Evolutionary conservation across 2,329 filamentous ascomycete species (phyloP), one percentile per base, ranked within the genome.

Genomic region (Stachybotrys chlorohalonatus): DNA sequence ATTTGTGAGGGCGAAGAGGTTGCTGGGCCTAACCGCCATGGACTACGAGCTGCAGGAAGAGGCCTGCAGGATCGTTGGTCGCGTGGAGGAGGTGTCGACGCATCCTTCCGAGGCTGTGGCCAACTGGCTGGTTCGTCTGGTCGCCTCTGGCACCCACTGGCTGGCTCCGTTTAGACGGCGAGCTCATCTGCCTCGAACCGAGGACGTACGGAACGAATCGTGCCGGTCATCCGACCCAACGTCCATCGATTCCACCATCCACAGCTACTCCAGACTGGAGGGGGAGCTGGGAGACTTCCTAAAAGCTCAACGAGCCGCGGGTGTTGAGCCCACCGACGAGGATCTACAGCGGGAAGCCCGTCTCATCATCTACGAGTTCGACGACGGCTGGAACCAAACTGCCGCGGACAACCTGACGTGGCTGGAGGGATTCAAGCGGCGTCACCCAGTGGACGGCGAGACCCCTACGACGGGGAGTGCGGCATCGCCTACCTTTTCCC

Each of bases 381-480:
- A 84, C 53, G 82, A 85, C 59, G 76, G 76, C 9, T 85, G 82
- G 81, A 85, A 85, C 58, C 82, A 84, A 61, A 86, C 82, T 1
- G 78, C 77, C 0, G 79, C 81, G 3, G 82, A 86, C 58, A 80
- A 82, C 56, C 58, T 69, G 3, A 65, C 72, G 4, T 84, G 81
- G 78, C 70, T 85, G 1, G 64, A 69, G 4, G 68, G 73, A 11
- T 85, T 85, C 68, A 78, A 74, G 56, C 65, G 71, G 47, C 73
- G 78, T 52, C 76, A 82, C 57, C 57, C 66, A 52, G 53, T 63
- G 30, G 53, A 61, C 2, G 54, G 56, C 5, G 45, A 42, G 13
- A 49, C 47, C 45, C 11, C 49, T 31, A 52, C 52, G 31, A 59
- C 55, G 15, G 57, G 63, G 24, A 63, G 54, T 53, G 36, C 36